Percentiles rank a stretch among this genome's conserved stretches.
These are phyloP conservation scores for Xylaria bambusicola DNA, from an alignment of 495 filamentous ascomycete genomes.

Conservation along the genomic window DNA sequence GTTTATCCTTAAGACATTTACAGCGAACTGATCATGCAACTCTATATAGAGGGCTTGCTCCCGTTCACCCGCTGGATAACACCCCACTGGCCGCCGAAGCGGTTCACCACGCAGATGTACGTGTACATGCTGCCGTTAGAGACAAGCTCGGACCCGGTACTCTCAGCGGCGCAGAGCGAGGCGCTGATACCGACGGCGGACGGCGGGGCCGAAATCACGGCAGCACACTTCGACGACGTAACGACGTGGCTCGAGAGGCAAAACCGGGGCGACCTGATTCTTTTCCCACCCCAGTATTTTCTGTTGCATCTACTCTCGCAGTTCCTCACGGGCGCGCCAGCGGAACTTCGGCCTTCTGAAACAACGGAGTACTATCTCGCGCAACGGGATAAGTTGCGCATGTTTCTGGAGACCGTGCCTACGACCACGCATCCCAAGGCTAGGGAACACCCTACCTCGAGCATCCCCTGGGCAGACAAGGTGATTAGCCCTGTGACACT, in stretches of 20 bases:
- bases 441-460: slow-evolving; percentile 36
- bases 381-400: slow-evolving; percentile 57
- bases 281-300: slow-evolving; percentile 90
- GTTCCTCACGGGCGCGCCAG: slow-evolving; percentile 56
- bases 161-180: slow-evolving; percentile 36
- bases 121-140: slow-evolving; percentile 83
- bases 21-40: background rate
- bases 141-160: slow-evolving; percentile 35
- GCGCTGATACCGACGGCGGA: slow-evolving; percentile 65
- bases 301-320: slow-evolving; percentile 66
- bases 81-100: slow-evolving; percentile 65
- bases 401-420: slow-evolving; percentile 55
- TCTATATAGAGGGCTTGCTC: slow-evolving; percentile 57
- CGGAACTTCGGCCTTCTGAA: slow-evolving; percentile 22
- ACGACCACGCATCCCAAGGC: slow-evolving; percentile 25
- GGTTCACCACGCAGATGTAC: slow-evolving; percentile 96
- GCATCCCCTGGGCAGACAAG: slow-evolving; percentile 72
- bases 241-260: slow-evolving; percentile 67
- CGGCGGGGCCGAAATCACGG: slow-evolving; percentile 82
- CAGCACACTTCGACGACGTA: slow-evolving; percentile 73
- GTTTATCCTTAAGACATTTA: background rate
- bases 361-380: slow-evolving; percentile 48
- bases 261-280: slow-evolving; percentile 65
- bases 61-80: slow-evolving; percentile 95
- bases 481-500: slow-evolving; percentile 70